Conservation (phyloP, 441 rosid species). For the Theobroma grandiflorum region DNA sequence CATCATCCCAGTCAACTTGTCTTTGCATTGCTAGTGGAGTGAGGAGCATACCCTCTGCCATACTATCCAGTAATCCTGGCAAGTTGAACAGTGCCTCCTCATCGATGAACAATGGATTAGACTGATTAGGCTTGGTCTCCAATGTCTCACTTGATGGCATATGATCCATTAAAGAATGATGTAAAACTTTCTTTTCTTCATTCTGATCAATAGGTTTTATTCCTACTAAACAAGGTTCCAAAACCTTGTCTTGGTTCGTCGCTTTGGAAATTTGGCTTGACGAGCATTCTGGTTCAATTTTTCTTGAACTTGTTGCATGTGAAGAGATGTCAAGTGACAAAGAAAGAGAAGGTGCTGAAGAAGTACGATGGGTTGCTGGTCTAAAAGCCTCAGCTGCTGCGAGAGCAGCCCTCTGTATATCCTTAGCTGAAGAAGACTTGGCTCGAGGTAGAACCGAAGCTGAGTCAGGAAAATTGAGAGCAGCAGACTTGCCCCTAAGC, state of each 20-base stretch:
- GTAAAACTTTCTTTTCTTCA: not conserved
- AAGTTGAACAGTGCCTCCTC: slow-evolving; percentile 52
- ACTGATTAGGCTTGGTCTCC: not conserved
- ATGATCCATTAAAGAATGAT: not conserved
- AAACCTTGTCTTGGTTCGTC: not conserved
- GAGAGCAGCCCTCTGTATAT: slow-evolving; percentile 37
- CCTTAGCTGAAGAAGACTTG: slow-evolving; percentile 32
- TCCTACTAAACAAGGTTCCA: not conserved
- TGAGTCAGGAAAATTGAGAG: slow-evolving; percentile 40
- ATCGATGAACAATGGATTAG: slow-evolving; percentile 31
- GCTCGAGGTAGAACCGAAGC: slow-evolving; percentile 38
- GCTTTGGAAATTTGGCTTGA: not conserved
- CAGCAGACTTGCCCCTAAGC: slow-evolving; percentile 36
- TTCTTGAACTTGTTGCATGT: not conserved
- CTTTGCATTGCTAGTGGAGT: slow-evolving; percentile 37
- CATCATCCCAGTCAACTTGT: slow-evolving; percentile 34
- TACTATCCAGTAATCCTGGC: slow-evolving; percentile 43
- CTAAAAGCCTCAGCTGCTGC: slow-evolving; percentile 25
- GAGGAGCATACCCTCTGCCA: slow-evolving; percentile 54
- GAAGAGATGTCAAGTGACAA: not conserved
- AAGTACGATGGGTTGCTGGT: not conserved
- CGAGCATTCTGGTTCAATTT: not conserved
- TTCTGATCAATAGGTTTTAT: too few species aligned
- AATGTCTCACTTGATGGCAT: not conserved
- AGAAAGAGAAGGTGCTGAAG: not conserved